Evolutionary conservation across 2,329 filamentous ascomycete species (phyloP).

Genomic region (Alternaria angustiovoidea): DNA sequence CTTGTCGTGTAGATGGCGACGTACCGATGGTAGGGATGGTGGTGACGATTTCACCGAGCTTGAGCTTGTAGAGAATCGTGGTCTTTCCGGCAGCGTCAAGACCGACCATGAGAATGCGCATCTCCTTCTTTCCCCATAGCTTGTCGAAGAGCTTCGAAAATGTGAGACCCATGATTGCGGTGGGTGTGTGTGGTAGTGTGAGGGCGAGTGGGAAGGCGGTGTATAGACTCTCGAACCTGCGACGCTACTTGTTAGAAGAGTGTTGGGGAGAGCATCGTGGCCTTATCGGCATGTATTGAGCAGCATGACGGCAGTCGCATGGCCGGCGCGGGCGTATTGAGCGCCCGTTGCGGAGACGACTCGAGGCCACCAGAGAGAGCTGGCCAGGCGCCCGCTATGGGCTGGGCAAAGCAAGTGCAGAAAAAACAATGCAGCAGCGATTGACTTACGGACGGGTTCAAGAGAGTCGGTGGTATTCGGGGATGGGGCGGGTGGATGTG

Average conservation of each 20-base stretch:
- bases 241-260: constrained; percentile 20
- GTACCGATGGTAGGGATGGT: constrained; percentile 92
- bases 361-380: constrained; percentile 29
- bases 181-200: constrained; percentile 43
- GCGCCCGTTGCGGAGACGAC: constrained; percentile 39
- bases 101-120: constrained; percentile 97
- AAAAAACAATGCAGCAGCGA: constrained; percentile 23
- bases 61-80: constrained; percentile 96
- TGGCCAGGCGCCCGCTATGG: constrained; percentile 22
- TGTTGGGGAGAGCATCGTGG: constrained; percentile 24
- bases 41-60: constrained; percentile 96
- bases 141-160: constrained; percentile 97
- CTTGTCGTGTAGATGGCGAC: constrained; percentile 30
- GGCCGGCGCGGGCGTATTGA: constrained; percentile 32
- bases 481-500: constrained; percentile 47
- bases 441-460: constrained; percentile 49
- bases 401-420: constrained; percentile 24
- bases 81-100: constrained; percentile 99
- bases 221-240: constrained; percentile 50
- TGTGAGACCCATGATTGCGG: constrained; percentile 86
- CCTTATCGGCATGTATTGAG: constrained; percentile 19
- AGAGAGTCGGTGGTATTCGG: constrained; percentile 46
- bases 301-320: constrained; percentile 13
- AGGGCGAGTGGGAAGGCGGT: constrained; percentile 35
- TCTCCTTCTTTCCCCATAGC: constrained; percentile 99